Percentiles rank a stretch among this genome's conserved stretches.
phyloP scores from a whole-genome alignment of 352 stramenopile genomes.

The Phytophthora vignae region DNA sequence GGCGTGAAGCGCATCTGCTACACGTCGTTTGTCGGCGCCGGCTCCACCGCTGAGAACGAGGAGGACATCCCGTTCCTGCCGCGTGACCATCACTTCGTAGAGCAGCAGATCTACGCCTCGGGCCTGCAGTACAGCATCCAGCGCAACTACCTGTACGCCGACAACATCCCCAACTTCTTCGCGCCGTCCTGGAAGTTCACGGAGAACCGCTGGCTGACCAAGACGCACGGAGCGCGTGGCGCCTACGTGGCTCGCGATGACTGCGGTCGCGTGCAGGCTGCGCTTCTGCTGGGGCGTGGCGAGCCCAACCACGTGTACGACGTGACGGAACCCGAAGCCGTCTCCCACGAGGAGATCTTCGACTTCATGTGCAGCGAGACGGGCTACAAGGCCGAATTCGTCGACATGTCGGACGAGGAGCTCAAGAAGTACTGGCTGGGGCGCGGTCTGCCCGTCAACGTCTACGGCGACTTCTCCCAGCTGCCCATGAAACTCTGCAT shows the following conservation, averaged over 20 bases:
- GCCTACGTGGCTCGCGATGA: slow-evolving; percentile 32
- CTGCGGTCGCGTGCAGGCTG: slow-evolving; percentile 17
- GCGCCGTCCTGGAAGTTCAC: slow-evolving; percentile 40
- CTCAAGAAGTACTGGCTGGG: slow-evolving; percentile 27
- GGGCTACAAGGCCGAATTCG: slow-evolving; percentile 19
- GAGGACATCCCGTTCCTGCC: slow-evolving; percentile 35
- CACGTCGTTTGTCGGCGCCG: slow-evolving; percentile 27
- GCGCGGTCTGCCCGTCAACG: slow-evolving; percentile 15
- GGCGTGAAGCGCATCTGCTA: slow-evolving; percentile 38
- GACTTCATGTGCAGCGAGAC: slow-evolving; percentile 21
- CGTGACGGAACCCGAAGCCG: slow-evolving; percentile 14
- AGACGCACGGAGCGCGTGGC: slow-evolving; percentile 17
- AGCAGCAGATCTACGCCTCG: slow-evolving; percentile 32
- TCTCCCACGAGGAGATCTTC: slow-evolving; percentile 18
- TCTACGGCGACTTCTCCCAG: slow-evolving; percentile 28
- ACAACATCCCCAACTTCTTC: slow-evolving; percentile 38
- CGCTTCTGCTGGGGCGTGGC: slow-evolving; percentile 12
- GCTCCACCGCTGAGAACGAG: slow-evolving; percentile 22
- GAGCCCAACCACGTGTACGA: slow-evolving; percentile 27
- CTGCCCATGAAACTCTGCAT: slow-evolving; percentile 30
- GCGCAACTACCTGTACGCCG: slow-evolving; percentile 35
- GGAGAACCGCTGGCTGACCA: slow-evolving; percentile 32
- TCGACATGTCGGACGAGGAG: slow-evolving; percentile 26
- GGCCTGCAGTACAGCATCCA: slow-evolving; percentile 42
- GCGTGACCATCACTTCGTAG: slow-evolving; percentile 37